Base-by-base conservation (phyloP, 768 basidiomycete species). In the Clitopilus passeckerianus region DNA sequence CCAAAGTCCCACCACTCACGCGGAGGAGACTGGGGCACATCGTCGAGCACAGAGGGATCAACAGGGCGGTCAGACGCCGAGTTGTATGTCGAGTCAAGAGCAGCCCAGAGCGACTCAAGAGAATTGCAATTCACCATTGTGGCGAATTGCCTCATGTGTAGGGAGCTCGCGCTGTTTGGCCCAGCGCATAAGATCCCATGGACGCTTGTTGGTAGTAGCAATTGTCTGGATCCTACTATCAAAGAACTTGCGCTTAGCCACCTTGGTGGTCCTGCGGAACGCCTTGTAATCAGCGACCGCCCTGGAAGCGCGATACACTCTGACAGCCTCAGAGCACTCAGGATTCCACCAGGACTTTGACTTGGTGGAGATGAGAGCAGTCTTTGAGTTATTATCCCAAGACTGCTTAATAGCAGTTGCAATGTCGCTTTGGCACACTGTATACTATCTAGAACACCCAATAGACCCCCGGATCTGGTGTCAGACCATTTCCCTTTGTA, bases 151-250 rank as follows among this genome's bases (percentile, higher is more conserved):
- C 22, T 46, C 41, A 43, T 58, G 44, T 10, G 37, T 43, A 18
- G 57, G 57, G 14, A 58, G 44, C 41, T 24, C 20, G n/a, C 46
- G 22, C 27, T 34, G 57, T 27, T 58, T 46, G 23, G 57, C 33
- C 57, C 43, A 58, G 16, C 20, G 12, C 41, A 53, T 53, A 18
- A 58, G 57, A 23, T 58, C 57, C 57, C 57, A 58, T 10, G 46
- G 44, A 15, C 46, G 57, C 14, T 37, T 43, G 35, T 57, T 34
- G 54, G 54, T 37, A 55, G 54, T 9, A 10, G 46, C 46, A 22
- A 50, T 50, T 3, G 12, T 18, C 3, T 50, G 18, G 7, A 50
- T 20, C 3, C 46, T 12, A 5, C 10, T 3, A 18, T 50, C 46
- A 18, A 50, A 50, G 46, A 50, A 50, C 22, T 50, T 50, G 46